Evolutionary conservation across 768 basidiomycete species (phyloP), one percentile per base, ranked within the genome.

Genomic region (Phanerodontia chrysosporium): DNA sequence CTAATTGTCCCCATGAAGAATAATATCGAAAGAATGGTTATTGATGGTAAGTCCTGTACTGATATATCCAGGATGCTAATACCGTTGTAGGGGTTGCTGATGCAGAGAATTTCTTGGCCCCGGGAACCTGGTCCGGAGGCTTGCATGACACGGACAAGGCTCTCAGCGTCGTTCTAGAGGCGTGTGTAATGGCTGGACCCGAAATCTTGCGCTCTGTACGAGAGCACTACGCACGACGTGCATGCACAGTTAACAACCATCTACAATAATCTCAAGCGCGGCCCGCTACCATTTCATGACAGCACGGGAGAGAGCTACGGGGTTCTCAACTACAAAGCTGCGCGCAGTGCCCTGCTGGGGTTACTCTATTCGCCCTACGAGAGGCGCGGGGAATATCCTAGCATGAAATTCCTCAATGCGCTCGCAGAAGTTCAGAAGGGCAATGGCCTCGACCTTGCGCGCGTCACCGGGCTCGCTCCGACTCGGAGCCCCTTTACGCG

Each of bases 21-120:
- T 60, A 65, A 73, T 53, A 65, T 73, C 6, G 72, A 62, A 22
- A 64, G 70, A 2, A 32, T 73, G 1, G 61, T 72, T 36, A 65
- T 73, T 27, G 72, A 73, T 55, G 72, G 72, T 57, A n/a, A 10
- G 49, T 27, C n/a, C n/a, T n/a, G n/a, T n/a, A n/a, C n/a, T n/a
- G n/a, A n/a, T n/a, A n/a, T n/a, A n/a, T n/a, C n/a, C n/a, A n/a
- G n/a, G n/a, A n/a, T n/a, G n/a, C 6, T 22, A n/a, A 21, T 22
- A n/a, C 9, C 6, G 42, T 35, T 45, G 3, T 5, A 57, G 75
- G 73, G 39, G 69, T 72, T 3, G 65, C 57, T n/a, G 69, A 72
- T 59, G 52, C 60, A 2, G 46, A 67, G 27, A 65, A 66, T 30
- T 70, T 65, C 44, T 70, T 64, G 44, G 24, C 49, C 7, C n/a